phyloP scores from a whole-genome alignment of 2,329 filamentous ascomycete species.

The Neofusicoccum cordaticola region DNA sequence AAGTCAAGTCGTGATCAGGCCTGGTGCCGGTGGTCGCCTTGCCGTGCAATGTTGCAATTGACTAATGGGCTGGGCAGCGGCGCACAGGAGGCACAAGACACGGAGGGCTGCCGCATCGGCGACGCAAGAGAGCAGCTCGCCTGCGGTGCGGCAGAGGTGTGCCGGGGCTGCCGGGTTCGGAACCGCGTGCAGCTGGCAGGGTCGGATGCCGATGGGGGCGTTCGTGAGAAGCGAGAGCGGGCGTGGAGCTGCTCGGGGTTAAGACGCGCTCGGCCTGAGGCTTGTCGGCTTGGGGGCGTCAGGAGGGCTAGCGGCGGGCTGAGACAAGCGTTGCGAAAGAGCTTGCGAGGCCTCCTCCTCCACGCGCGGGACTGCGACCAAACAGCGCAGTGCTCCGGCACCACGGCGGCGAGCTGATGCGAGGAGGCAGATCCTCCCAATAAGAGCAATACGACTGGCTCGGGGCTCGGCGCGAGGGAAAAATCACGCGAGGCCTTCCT shows the following conservation, averaged over 20 bases:
- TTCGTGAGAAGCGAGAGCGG: not conserved
- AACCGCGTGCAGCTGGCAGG: not conserved
- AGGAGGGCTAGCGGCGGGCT: not conserved
- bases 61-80: not conserved
- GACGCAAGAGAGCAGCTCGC: not conserved
- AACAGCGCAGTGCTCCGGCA: slow-evolving; percentile 3
- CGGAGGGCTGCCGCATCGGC: not conserved
- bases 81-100: not conserved
- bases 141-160: too few species aligned
- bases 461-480: slow-evolving; percentile 2
- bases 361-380: not conserved
- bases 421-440: slow-evolving; percentile 6
- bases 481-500: slow-evolving; percentile 8
- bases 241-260: not conserved
- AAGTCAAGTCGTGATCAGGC: not conserved
- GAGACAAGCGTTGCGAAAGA: slow-evolving; percentile 17
- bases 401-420: slow-evolving; percentile 2
- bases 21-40: slow-evolving; percentile 2
- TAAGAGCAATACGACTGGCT: slow-evolving; percentile 10
- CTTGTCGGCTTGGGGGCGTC: not conserved
- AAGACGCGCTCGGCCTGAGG: not conserved
- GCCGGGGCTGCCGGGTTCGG: not conserved
- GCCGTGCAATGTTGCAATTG: slow-evolving; percentile 1
- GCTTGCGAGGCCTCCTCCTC: slow-evolving; percentile 9
- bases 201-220: not conserved